Base-by-base conservation (phyloP, 2,329 filamentous ascomycete species). In the Penicillium sp. region DNA sequence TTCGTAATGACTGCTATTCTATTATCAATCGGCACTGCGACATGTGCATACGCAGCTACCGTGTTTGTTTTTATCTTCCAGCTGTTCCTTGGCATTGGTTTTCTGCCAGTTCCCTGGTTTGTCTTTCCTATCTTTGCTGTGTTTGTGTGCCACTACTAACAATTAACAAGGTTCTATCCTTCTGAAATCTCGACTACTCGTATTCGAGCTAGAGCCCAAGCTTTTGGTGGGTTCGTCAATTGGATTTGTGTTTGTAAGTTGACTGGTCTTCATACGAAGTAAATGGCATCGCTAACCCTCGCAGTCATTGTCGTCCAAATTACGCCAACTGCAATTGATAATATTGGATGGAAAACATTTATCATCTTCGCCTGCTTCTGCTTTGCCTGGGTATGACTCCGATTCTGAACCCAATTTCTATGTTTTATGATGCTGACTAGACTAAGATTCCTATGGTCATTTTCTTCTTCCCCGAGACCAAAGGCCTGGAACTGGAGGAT, bases 401-500 rank as follows among this genome's bases (percentile, higher is more conserved):
- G 12, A 8, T 19, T 12, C 47, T n/a, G 12, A 15, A 13, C 10
- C 3, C 7, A 6, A 8, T 12, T 31, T 12, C 15, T 13, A 39
- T 6, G 13, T 29, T 13, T 15, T 10, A 23, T 7, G 0, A 49
- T 61, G 21, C 61, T 69, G 10, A 68, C 57, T 49, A 53, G 19
- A 45, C 56, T 10, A 66, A 69, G 58, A 72, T 81, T 17, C 78
- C 78, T 0, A 85, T 86, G 45, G 82, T 88, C 43, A 88, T 82
- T 76, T 85, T 86, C 68, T 81, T 85, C 65, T 86, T 87, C 3
- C 86, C 85, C 0, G 86, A 89, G 71, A 88, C 86, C 0, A 88
- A 87, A 68, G 79, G 84, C 0, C 71, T 87, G 2, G 84, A 83
- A 0, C 77, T 89, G 0, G 86, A 89, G 65, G 86, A 88, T 66